Evolutionary conservation across 345 rosid genomes (phyloP).

Genomic region (Gynandropsis gynandra): DNA sequence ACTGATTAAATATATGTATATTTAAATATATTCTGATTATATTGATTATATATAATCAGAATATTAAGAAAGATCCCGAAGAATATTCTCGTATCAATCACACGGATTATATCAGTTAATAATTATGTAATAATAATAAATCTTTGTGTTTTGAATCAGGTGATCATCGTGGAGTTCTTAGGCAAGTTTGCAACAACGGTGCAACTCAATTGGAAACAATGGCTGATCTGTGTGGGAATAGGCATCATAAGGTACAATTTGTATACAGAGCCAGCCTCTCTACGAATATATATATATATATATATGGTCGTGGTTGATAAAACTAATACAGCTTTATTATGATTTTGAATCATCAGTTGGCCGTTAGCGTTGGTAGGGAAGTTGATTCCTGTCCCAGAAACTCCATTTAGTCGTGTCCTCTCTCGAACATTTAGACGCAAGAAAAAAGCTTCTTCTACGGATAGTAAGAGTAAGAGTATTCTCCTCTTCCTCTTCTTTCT

Average conservation of each 20-base stretch:
- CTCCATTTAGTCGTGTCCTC: constrained; percentile 34
- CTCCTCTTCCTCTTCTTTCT: too few species aligned
- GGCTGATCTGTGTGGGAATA: constrained; percentile 58
- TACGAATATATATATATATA: background rate
- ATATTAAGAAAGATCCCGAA: too few species aligned
- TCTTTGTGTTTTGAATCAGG: constrained; percentile 33
- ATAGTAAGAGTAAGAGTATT: too few species aligned
- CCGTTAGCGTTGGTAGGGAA: constrained; percentile 79
- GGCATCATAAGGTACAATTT: constrained; percentile 54
- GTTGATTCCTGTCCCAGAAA: constrained; percentile 58
- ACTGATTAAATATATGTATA: too few species aligned
- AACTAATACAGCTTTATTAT: background rate
- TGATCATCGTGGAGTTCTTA: constrained; percentile 65
- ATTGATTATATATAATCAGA: too few species aligned
- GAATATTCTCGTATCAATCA: too few species aligned
- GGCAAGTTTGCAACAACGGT: constrained; percentile 76
- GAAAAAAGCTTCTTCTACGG: constrained; percentile 18
- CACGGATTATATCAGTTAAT: background rate
- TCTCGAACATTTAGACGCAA: constrained; percentile 26
- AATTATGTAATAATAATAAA: background rate
- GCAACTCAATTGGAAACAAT: constrained; percentile 64
- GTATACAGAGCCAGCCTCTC: background rate
- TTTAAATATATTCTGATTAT: too few species aligned
- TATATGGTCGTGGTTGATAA: constrained; percentile 2
- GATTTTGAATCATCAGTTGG: constrained; percentile 58